phyloP scores from a whole-genome alignment of 2,329 filamentous ascomycete genomes.

The Botrytis fabae region DNA sequence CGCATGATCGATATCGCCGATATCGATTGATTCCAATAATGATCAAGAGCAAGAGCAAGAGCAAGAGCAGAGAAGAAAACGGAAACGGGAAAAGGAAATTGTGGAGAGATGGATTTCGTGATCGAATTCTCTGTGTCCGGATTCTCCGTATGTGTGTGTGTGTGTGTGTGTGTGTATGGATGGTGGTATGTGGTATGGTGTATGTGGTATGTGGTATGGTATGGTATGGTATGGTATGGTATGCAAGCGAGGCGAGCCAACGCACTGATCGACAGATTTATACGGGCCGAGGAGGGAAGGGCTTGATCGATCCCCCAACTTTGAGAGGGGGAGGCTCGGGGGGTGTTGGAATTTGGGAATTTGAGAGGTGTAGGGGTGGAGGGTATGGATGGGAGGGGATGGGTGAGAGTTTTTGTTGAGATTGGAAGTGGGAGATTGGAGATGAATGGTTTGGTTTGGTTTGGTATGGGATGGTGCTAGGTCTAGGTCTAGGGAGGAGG shows the following conservation, averaged over 20 bases:
- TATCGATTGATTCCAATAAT: not conserved
- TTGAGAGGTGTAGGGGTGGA: not conserved
- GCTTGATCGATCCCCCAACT: constrained; percentile 6
- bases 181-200: no score
- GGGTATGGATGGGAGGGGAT: no score
- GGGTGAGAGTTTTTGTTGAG: not conserved
- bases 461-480: not conserved
- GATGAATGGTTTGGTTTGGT: no score
- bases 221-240: no score
- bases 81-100: not conserved
- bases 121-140: not conserved
- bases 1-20: not conserved
- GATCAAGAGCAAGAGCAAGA: not conserved
- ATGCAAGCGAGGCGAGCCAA: not conserved
- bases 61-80: no score
- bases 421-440: not conserved
- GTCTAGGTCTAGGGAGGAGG: not conserved
- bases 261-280: constrained; percentile 16
- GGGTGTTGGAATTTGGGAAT: not conserved
- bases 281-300: constrained; percentile 5
- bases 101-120: not conserved
- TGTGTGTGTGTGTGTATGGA: no score
- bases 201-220: no score
- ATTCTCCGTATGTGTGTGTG: not conserved
- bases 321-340: not conserved